Conservation (phyloP, 1,284 basidiomycete species). For the Puccinia triticina region DNA sequence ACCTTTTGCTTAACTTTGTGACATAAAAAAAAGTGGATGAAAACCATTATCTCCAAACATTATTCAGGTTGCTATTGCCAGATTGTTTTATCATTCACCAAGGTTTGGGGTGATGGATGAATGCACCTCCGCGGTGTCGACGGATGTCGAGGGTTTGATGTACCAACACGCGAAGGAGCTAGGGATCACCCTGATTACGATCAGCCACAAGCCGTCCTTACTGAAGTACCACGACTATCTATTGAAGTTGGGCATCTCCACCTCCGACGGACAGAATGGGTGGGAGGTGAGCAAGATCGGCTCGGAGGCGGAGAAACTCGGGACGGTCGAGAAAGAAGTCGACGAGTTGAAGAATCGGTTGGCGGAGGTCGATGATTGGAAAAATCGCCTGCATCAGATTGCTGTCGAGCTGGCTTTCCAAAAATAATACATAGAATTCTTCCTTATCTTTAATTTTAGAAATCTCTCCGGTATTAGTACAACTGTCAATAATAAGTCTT, state of each 20-base stretch:
- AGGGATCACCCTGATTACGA: slow-evolving; percentile 85
- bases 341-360: slow-evolving; percentile 60
- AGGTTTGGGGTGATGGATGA: slow-evolving; percentile 70
- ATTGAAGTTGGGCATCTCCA: slow-evolving; percentile 70
- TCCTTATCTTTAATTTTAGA: too few species aligned
- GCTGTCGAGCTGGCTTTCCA: slow-evolving; percentile 61
- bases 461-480: too few species aligned
- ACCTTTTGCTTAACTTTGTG: background rate
- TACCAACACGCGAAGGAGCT: slow-evolving; percentile 90
- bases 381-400: slow-evolving; percentile 60
- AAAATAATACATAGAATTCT: slow-evolving; percentile 26
- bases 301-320: slow-evolving; percentile 69
- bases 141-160: slow-evolving; percentile 93
- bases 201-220: slow-evolving; percentile 78
- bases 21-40: background rate
- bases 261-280: slow-evolving; percentile 63
- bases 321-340: slow-evolving; percentile 66
- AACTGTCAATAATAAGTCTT: too few species aligned
- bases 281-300: slow-evolving; percentile 76
- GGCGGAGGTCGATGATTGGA: slow-evolving; percentile 61
- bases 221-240: slow-evolving; percentile 81
- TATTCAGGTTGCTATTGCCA: slow-evolving; percentile 75
- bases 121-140: slow-evolving; percentile 93
- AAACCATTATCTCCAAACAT: background rate
- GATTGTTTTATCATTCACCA: slow-evolving; percentile 81